Evolutionary conservation across 169 alveolate genomes (phyloP), one percentile per base, ranked within the genome.

Genomic region (Babesia gibsoni): DNA sequence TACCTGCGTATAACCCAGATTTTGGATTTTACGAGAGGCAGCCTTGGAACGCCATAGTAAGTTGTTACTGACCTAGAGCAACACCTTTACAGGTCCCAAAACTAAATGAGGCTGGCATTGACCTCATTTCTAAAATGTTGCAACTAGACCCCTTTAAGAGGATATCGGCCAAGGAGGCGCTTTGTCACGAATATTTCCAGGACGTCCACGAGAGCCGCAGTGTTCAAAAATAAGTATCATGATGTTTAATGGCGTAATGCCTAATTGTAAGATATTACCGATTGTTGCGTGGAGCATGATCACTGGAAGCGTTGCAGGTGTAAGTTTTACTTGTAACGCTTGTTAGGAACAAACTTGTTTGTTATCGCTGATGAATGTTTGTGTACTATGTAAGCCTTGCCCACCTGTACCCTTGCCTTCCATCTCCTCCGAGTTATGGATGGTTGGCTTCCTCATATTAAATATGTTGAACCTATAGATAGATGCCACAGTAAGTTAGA

Each of bases 81-180:
- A 35, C 30, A 20, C 10, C 41, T 14, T 8, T 22, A 18, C 52
- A 74, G 90, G 58, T 58, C n/a, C 91, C 83, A 12, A 74, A 90
- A 35, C 83, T 96, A 67, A 84, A 89, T 49, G 94, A 84, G 22
- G 67, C 89, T 25, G 99, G 98, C 4, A 70, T 88, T 4, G 98
- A 95, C 69, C 72, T 94, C 67, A 90, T 93, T n/a, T 84, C 93
- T 35, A 78, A 74, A 64, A 95, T 96, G 98, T 91, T 96, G 43
- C 89, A 89, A 48, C 92, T 90, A 43, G 98, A 96, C 57, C 98
- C 99, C 35, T 82, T 86, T 67, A 90, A 95, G 89, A 89, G 99
- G 65, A 96, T 96, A n/a, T 86, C 98, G 20, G 99, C 98, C 12
- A 92, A 88, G 68, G 95, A 91, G 48, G 99, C 99, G 45, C 87